Evolutionary conservation across 2,329 filamentous ascomycete species (phyloP).

Genomic region (Helminthosporium solani): DNA sequence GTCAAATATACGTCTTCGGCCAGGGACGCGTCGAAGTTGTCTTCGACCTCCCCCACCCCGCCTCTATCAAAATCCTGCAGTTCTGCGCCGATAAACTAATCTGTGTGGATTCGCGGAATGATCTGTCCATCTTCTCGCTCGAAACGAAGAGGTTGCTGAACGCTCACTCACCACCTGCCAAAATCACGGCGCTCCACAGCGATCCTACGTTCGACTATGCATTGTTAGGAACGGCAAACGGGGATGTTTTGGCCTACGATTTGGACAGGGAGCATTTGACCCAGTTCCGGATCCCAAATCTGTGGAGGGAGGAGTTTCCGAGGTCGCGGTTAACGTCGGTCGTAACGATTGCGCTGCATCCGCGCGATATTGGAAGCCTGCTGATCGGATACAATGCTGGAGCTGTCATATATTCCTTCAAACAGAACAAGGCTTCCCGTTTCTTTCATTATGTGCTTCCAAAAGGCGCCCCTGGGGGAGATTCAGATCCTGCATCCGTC

Average conservation of each 20-base stretch:
- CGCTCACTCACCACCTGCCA: constrained; percentile 73
- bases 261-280: constrained; percentile 77
- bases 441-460: constrained; percentile 84
- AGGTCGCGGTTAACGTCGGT: constrained; percentile 65
- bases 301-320: constrained; percentile 76
- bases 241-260: constrained; percentile 90
- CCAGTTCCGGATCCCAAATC: constrained; percentile 79
- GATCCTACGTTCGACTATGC: constrained; percentile 94
- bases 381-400: constrained; percentile 89
- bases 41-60: constrained; percentile 68
- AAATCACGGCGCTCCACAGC: constrained; percentile 71
- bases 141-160: constrained; percentile 66
- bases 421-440: constrained; percentile 75
- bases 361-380: constrained; percentile 86
- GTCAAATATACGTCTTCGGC: constrained; percentile 87
- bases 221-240: constrained; percentile 77
- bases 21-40: constrained; percentile 76
- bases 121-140: constrained; percentile 80
- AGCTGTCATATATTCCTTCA: constrained; percentile 89
- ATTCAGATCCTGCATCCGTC: constrained; percentile 62
- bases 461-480: constrained; percentile 77
- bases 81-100: constrained; percentile 86
- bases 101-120: constrained; percentile 81
- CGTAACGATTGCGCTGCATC: constrained; percentile 80
- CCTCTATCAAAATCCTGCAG: constrained; percentile 74